phyloP scores from a whole-genome alignment of 2,329 filamentous ascomycete species.

The Dactylellina haptotyla region DNA sequence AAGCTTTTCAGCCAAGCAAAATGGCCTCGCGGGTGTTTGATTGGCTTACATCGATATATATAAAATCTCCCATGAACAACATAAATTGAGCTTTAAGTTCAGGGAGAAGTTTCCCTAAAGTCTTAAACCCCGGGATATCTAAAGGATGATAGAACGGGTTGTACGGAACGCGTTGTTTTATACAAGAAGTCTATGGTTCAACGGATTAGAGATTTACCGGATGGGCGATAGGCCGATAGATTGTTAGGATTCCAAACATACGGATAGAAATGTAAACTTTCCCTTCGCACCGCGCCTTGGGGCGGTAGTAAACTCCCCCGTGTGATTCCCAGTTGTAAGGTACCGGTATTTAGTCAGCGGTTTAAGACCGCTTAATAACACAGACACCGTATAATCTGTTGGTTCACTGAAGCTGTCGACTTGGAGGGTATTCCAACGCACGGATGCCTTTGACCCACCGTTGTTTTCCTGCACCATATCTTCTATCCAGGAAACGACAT shows the following conservation, averaged over 20 bases:
- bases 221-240: neutral
- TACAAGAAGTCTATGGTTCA: conserved; percentile 76
- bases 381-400: conserved; percentile 81
- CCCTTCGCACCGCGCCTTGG: conserved; percentile 75
- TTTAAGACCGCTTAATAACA: conserved; percentile 74
- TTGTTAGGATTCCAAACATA: neutral
- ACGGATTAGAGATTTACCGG: neutral
- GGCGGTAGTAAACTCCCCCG: conserved; percentile 81
- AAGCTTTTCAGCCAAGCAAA: neutral
- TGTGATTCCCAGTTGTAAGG: conserved; percentile 84
- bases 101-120: conserved; percentile 78
- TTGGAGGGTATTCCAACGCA: conserved; percentile 64
- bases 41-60: conserved; percentile 79
- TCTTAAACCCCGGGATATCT: conserved; percentile 79
- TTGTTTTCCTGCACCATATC: conserved; percentile 65
- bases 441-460: neutral
- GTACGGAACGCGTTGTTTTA: conserved; percentile 91
- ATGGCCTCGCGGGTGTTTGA: neutral
- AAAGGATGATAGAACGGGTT: conserved; percentile 83
- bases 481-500: conserved; percentile 72
- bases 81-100: conserved; percentile 79
- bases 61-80: conserved; percentile 87
- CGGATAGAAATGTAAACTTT: conserved; percentile 85
- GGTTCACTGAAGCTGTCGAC: conserved; percentile 75
- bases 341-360: conserved; percentile 84